Percentiles rank a stretch among this genome's conserved stretches.
phyloP scores from a whole-genome alignment of 23 red algal genomes.

The Rhodosorus marinus region DNA sequence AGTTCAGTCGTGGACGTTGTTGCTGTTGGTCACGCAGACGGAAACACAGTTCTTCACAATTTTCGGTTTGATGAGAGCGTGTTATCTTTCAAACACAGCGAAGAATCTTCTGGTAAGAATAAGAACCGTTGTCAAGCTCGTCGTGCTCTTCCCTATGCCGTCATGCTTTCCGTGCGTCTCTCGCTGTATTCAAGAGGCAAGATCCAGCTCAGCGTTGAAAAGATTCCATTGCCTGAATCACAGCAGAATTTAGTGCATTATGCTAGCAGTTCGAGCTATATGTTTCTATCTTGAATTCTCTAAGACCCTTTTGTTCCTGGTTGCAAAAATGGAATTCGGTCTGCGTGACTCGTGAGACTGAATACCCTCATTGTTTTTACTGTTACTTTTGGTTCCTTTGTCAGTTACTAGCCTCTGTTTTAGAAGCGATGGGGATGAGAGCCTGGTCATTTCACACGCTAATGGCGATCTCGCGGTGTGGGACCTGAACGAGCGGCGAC shows the following conservation, averaged over 20 bases:
- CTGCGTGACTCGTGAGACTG: too few species aligned
- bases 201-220: too few species aligned
- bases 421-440: conserved; percentile 45
- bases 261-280: too few species aligned
- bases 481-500: conserved; percentile 32
- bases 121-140: too few species aligned
- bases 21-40: conserved; percentile 37
- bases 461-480: conserved; percentile 50
- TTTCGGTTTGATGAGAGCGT: conserved; percentile 29
- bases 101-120: background rate
- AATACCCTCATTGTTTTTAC: background rate
- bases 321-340: too few species aligned
- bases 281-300: too few species aligned
- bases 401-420: conserved; percentile 41
- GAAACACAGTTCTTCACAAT: conserved; percentile 43
- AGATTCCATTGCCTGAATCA: too few species aligned
- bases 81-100: conserved; percentile 20
- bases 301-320: too few species aligned
- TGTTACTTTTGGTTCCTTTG: background rate
- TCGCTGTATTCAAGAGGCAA: too few species aligned
- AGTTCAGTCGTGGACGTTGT: conserved; percentile 83
- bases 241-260: too few species aligned
- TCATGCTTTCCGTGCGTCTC: too few species aligned
- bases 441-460: conserved; percentile 26
- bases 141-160: too few species aligned